Evolutionary conservation across 352 stramenopile species (phyloP).

Genomic region (Phytophthora litchii): DNA sequence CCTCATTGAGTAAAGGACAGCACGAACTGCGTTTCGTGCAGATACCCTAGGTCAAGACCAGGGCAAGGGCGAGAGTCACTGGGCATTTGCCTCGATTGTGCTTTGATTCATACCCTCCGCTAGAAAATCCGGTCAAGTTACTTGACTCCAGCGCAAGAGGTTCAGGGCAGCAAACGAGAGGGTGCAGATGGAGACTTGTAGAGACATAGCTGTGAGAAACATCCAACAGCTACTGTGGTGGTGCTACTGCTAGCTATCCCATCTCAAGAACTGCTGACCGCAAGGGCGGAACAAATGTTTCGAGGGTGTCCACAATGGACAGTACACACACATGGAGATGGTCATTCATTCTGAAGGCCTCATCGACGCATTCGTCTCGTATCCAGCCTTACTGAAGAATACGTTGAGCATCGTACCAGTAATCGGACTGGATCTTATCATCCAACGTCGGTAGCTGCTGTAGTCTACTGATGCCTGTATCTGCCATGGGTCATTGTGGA

Average conservation of each 20-base stretch:
- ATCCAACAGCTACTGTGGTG: conserved; percentile 9
- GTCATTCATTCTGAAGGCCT: conserved; percentile 9
- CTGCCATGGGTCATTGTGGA: conserved; percentile 36
- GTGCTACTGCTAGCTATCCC: background rate
- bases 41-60: background rate
- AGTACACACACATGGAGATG: conserved; percentile 9
- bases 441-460: background rate
- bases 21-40: conserved; percentile 21
- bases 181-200: conserved; percentile 3
- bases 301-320: conserved; percentile 8
- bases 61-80: conserved; percentile 11
- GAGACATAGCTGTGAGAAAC: conserved; percentile 7
- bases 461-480: conserved; percentile 16
- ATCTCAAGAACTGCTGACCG: conserved; percentile 4
- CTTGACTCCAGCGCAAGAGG: background rate
- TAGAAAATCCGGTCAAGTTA: conserved; percentile 25
- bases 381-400: no score
- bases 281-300: conserved; percentile 8
- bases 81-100: conserved; percentile 9
- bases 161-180: conserved; percentile 13
- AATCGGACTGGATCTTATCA: no score
- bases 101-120: conserved; percentile 11
- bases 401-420: no score
- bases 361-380: background rate
- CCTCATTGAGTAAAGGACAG: conserved; percentile 15